Percentiles rank a stretch among this genome's conserved stretches.
Evolutionary conservation across 306 rosid species (phyloP).

Genomic region (Cicer yamashitae): DNA sequence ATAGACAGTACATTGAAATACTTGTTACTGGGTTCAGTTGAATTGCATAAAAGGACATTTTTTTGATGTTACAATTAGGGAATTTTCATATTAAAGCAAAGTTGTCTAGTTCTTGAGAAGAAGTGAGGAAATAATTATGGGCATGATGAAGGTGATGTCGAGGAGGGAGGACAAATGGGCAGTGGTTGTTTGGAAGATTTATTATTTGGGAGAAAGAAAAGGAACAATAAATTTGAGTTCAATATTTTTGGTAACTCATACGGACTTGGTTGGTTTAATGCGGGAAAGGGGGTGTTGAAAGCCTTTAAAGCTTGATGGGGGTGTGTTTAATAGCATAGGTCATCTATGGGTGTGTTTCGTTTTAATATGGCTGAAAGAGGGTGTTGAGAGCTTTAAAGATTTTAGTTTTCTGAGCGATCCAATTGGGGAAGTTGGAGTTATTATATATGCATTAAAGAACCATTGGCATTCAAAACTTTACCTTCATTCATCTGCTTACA

Average conservation of each 20-base stretch:
- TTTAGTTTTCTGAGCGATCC: slow-evolving; percentile 56
- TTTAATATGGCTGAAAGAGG: slow-evolving; percentile 61
- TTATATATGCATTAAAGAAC: slow-evolving; percentile 51
- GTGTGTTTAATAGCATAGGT: slow-evolving; percentile 54
- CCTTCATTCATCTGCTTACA: slow-evolving; percentile 72
- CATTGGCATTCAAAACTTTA: slow-evolving; percentile 58
- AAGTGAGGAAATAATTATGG: not conserved
- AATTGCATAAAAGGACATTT: not conserved
- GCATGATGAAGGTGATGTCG: slow-evolving; percentile 46
- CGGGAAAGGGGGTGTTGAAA: slow-evolving; percentile 52
- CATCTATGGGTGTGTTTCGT: slow-evolving; percentile 51
- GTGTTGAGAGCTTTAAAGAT: slow-evolving; percentile 78
- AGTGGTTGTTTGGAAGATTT: slow-evolving; percentile 47
- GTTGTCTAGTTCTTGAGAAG: slow-evolving; percentile 22
- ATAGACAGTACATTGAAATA: not conserved
- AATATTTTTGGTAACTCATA: slow-evolving; percentile 43
- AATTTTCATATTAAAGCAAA: slow-evolving; percentile 20
- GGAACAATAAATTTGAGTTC: slow-evolving; percentile 46
- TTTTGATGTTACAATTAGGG: slow-evolving; percentile 16
- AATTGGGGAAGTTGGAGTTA: slow-evolving; percentile 80
- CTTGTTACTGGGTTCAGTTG: not conserved
- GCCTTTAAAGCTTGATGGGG: slow-evolving; percentile 49
- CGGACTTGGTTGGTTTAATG: slow-evolving; percentile 55
- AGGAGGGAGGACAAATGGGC: slow-evolving; percentile 17
- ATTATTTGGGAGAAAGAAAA: slow-evolving; percentile 49